A percentile compares a stretch with the other conserved stretches of the same genome.
These are phyloP conservation scores for Acer campestre DNA, from an alignment of 345 rosid species.

Conservation along the genomic window DNA sequence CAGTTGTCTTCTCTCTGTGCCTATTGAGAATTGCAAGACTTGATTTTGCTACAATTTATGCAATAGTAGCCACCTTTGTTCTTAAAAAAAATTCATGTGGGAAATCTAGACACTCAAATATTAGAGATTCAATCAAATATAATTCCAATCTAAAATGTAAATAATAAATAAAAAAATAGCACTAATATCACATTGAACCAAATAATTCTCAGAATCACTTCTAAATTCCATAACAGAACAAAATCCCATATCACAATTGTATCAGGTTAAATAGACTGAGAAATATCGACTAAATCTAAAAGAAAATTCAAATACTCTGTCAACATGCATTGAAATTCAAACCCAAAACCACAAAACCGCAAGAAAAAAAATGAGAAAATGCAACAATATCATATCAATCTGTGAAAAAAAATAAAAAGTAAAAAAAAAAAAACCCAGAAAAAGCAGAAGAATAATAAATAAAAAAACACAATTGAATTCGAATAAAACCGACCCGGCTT, in stretches of 20 bases:
- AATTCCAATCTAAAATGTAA: not conserved
- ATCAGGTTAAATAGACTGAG: not conserved
- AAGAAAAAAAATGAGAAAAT: not conserved
- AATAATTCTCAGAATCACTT: not conserved
- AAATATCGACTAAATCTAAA: no score
- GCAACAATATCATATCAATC: not conserved
- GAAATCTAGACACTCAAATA: not conserved
- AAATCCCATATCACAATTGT: not conserved
- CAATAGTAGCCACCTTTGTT: no score
- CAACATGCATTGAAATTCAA: not conserved
- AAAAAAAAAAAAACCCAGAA: not conserved
- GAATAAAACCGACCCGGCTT: constrained; percentile 8
- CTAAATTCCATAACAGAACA: not conserved
- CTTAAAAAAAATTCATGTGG: not conserved
- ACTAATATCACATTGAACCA: not conserved
- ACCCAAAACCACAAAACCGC: not conserved
- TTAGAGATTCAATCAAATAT: not conserved
- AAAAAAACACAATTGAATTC: not conserved
- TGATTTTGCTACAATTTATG: not conserved
- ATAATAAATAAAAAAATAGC: not conserved
- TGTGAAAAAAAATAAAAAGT: not conserved
- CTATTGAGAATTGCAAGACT: no score
- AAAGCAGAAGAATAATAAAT: not conserved
- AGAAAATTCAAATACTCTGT: not conserved
- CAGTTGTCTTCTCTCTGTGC: no score